These are phyloP conservation scores for Cyclostephanos invisitatus DNA, from an alignment of 108 stramenopile genomes.

Conservation along the genomic window DNA sequence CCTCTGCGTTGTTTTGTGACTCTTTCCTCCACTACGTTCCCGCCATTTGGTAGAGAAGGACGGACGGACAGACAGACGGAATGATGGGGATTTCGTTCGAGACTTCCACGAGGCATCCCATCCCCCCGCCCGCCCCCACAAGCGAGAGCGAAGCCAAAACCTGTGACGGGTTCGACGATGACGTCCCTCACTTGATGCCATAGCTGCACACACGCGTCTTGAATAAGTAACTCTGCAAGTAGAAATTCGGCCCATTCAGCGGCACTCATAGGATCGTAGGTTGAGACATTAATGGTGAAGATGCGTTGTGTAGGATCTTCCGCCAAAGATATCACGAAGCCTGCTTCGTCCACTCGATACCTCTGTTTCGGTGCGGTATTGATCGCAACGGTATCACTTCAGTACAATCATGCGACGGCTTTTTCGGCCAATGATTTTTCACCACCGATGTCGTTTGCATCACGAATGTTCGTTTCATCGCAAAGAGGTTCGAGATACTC, in stretches of 20 bases:
- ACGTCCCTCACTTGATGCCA: too few relatives aligned
- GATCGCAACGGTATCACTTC: slow-evolving; percentile 6
- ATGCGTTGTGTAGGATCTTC: not conserved
- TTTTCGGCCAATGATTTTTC: not conserved
- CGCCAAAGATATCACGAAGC: slow-evolving; percentile 5
- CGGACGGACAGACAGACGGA: not conserved
- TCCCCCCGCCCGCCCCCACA: too few relatives aligned
- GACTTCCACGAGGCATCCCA: not conserved
- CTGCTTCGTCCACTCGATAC: slow-evolving; percentile 13
- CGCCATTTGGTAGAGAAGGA: too few relatives aligned
- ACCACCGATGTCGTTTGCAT: not conserved
- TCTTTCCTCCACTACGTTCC: not conserved
- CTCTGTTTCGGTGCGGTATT: slow-evolving; percentile 4
- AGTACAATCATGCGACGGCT: not conserved
- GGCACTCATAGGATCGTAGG: not conserved
- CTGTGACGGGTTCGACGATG: too few relatives aligned
- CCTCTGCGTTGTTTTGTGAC: slow-evolving; percentile 3
- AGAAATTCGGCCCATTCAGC: not conserved
- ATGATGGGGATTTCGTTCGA: not conserved
- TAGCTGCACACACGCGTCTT: too few relatives aligned
- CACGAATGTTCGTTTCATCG: not conserved
- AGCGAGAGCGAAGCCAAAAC: too few relatives aligned
- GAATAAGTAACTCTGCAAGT: too few relatives aligned
- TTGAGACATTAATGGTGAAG: not conserved
- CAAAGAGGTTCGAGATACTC: not conserved